Conservation (phyloP, 495 filamentous ascomycete species). For the Entonaema liquescens region DNA sequence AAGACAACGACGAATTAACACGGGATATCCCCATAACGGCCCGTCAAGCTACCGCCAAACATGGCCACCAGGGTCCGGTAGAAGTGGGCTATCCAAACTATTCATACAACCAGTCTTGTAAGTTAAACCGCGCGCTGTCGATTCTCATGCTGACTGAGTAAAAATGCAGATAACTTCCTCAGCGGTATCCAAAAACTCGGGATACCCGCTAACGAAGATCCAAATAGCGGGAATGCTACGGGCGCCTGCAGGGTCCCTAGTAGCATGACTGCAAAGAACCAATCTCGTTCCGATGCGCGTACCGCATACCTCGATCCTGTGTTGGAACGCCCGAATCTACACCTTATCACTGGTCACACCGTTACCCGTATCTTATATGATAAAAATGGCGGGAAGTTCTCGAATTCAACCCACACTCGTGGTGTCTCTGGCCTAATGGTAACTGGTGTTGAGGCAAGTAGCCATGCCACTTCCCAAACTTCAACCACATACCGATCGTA, state of each 20-base stretch:
- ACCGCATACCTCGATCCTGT: conserved; percentile 56
- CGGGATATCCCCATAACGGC: conserved; percentile 48
- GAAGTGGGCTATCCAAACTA: conserved; percentile 63
- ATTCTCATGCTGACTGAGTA: conserved; percentile 14
- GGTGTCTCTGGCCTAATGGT: conserved; percentile 40
- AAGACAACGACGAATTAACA: conserved; percentile 34
- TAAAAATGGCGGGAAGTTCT: conserved; percentile 32
- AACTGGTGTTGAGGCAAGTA: conserved; percentile 25
- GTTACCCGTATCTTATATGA: conserved; percentile 52
- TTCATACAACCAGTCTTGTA: conserved; percentile 58
- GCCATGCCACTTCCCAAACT: background rate
- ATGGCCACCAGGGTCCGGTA: conserved; percentile 56
- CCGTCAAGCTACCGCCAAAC: conserved; percentile 45
- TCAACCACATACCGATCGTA: conserved; percentile 9
- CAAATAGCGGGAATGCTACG: conserved; percentile 56
- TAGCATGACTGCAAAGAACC: conserved; percentile 54
- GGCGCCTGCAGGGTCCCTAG: conserved; percentile 59
- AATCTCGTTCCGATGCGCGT: conserved; percentile 62
- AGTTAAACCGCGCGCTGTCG: conserved; percentile 6
- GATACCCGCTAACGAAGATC: conserved; percentile 56
- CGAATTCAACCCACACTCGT: conserved; percentile 49
- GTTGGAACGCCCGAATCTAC: conserved; percentile 55
- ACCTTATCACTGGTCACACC: conserved; percentile 55
- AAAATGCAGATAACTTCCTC: conserved; percentile 59
- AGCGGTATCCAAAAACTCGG: conserved; percentile 59